These are phyloP conservation scores for Lasiodiplodia gonubiensis DNA, from an alignment of 2,329 filamentous ascomycete genomes.

Conservation along the genomic window DNA sequence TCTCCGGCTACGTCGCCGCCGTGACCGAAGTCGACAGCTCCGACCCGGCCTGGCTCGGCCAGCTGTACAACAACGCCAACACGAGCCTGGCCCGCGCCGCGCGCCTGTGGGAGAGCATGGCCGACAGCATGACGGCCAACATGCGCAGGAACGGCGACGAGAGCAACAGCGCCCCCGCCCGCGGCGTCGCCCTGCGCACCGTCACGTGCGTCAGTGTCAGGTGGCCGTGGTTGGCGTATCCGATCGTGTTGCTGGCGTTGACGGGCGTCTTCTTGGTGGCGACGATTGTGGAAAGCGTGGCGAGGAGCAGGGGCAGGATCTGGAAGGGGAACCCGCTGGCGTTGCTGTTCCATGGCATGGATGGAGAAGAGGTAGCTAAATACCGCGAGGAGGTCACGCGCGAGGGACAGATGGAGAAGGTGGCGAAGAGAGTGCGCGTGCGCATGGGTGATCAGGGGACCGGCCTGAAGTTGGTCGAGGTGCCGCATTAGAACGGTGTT, in stretches of 20 bases:
- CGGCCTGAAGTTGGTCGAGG: constrained; percentile 4
- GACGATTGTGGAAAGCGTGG: not conserved
- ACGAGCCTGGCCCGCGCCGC: not conserved
- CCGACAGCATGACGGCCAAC: constrained; percentile 6
- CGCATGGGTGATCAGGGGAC: not conserved
- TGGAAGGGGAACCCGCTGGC: constrained; percentile 11
- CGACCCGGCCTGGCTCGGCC: not conserved
- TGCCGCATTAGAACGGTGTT: not conserved
- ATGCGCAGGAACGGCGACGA: not conserved
- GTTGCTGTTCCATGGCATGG: constrained; percentile 6
- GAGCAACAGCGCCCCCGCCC: not conserved
- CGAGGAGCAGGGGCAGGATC: not conserved
- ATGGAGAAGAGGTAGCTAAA: not conserved
- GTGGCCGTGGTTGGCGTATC: not conserved
- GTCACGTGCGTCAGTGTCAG: not conserved
- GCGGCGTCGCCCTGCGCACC: not conserved
- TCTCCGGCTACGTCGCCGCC: not conserved
- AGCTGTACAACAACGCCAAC: constrained; percentile 1
- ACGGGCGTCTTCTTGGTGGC: not conserved
- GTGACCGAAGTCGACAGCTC: not conserved
- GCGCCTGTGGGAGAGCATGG: not conserved
- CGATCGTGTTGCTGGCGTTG: not conserved
- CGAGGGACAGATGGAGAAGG: not conserved
- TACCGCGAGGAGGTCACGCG: not conserved
- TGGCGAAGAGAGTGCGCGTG: constrained; percentile 2